Evolutionary conservation across 257 asterid species (phyloP).

Genomic region (Salvia miltiorrhiza): DNA sequence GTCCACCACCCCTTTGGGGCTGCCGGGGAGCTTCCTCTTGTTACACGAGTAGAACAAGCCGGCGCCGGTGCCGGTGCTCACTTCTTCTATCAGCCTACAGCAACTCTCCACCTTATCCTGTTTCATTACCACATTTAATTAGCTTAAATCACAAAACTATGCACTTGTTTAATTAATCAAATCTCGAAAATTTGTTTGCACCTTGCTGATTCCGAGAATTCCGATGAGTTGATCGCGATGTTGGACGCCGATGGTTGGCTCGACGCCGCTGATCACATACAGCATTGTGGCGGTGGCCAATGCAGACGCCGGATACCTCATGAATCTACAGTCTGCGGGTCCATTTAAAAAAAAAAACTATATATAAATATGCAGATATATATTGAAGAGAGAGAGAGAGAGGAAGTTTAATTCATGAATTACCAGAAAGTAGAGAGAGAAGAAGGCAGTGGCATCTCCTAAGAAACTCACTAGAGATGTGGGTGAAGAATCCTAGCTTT

Average conservation of each 20-base stretch:
- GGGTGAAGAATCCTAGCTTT: slow-evolving; percentile 28
- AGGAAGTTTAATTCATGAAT: background rate
- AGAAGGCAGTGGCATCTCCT: slow-evolving; percentile 55
- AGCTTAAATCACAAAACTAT: background rate
- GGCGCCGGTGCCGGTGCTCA: slow-evolving; percentile 35
- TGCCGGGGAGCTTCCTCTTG: slow-evolving; percentile 63
- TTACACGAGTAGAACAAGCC: slow-evolving; percentile 31
- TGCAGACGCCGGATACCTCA: slow-evolving; percentile 62
- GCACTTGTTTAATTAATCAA: background rate
- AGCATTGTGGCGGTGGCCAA: slow-evolving; percentile 80
- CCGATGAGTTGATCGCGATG: slow-evolving; percentile 48
- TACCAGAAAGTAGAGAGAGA: slow-evolving; percentile 48
- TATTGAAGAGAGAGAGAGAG: background rate
- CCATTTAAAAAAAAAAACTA: too few species aligned
- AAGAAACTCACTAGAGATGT: slow-evolving; percentile 30
- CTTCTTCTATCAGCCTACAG: slow-evolving; percentile 49
- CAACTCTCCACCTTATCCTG: slow-evolving; percentile 71
- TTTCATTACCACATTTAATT: background rate
- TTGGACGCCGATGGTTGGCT: slow-evolving; percentile 51
- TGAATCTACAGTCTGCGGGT: slow-evolving; percentile 66
- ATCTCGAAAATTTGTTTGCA: background rate
- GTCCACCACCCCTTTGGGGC: slow-evolving; percentile 68
- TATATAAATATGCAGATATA: background rate
- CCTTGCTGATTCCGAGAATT: slow-evolving; percentile 80
- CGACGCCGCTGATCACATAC: slow-evolving; percentile 50